These are phyloP conservation scores for Emergomyces pasteurianus DNA, from an alignment of 2,329 filamentous ascomycete species.

Conservation along the genomic window DNA sequence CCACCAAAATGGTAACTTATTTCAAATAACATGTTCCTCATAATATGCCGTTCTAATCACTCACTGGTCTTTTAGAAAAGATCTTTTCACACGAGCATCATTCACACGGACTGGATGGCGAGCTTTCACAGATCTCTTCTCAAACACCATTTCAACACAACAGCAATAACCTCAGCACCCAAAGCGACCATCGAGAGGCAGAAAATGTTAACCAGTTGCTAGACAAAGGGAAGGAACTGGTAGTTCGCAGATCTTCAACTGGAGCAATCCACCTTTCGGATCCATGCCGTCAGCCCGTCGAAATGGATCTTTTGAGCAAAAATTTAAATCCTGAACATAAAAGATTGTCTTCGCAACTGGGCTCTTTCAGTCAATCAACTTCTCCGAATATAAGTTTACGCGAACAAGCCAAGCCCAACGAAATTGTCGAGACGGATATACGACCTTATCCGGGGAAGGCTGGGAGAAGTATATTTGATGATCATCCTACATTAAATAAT, in stretches of 20 bases:
- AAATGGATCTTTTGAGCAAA: not conserved
- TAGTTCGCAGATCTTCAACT: not conserved
- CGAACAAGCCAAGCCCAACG: not conserved
- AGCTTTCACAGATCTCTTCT: not conserved
- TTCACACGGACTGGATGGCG: not conserved
- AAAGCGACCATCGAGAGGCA: not conserved
- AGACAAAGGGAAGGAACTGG: not conserved
- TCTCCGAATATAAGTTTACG: not conserved
- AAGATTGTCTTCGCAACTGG: not conserved
- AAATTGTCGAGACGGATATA: not conserved
- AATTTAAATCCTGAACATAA: not conserved
- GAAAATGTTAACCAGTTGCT: not conserved
- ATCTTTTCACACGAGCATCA: not conserved
- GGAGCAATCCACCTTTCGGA: not conserved
- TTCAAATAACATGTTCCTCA: not conserved
- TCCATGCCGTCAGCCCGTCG: not conserved
- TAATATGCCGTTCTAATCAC: not conserved
- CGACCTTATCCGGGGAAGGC: not conserved
- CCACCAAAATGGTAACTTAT: not conserved
- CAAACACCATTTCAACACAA: not conserved
- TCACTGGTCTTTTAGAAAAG: not conserved
- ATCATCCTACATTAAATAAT: too few species aligned
- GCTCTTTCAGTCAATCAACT: not conserved
- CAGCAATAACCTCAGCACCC: too few species aligned
- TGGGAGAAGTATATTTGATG: not conserved